These are phyloP conservation scores for Claviceps spartinae DNA, from an alignment of 2,329 filamentous ascomycete genomes.

Conservation along the genomic window DNA sequence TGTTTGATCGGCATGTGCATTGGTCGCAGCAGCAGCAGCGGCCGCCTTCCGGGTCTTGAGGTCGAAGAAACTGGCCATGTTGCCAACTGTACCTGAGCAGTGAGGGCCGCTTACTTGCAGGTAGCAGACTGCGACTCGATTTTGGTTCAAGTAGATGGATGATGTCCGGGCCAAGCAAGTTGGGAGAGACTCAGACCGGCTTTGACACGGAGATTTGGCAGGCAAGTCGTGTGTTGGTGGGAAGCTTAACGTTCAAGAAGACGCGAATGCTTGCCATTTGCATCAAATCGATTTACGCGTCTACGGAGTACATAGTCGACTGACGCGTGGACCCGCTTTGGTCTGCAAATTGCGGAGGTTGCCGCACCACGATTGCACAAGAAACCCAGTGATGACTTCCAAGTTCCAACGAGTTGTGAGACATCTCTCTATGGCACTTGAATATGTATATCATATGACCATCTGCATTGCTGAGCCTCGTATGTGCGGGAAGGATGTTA, in stretches of 20 bases:
- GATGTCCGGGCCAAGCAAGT: neutral
- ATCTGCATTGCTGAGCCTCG: too few relatives aligned
- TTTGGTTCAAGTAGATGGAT: neutral
- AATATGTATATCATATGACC: too few relatives aligned
- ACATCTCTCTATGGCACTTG: too few relatives aligned
- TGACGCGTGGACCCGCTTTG: neutral
- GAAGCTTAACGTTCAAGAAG: too few relatives aligned
- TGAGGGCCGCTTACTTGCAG: neutral
- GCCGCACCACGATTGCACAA: too few relatives aligned
- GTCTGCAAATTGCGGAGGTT: too few relatives aligned
- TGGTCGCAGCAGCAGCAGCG: constrained; percentile 55
- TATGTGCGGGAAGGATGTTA: too few relatives aligned
- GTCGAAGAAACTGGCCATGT: constrained; percentile 89
- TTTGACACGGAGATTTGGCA: neutral
- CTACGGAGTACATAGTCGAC: neutral
- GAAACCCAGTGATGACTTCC: neutral
- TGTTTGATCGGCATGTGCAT: constrained; percentile 50
- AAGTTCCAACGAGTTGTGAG: neutral
- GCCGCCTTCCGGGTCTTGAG: constrained; percentile 80
- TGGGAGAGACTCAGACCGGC: neutral
- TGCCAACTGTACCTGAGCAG: neutral
- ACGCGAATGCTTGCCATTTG: too few relatives aligned
- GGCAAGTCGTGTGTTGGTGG: too few relatives aligned
- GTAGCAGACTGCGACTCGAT: neutral
- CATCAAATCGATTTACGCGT: neutral